Evolutionary conservation across 2,329 filamentous ascomycete species (phyloP).

Genomic region (Aspergillus jensenii): DNA sequence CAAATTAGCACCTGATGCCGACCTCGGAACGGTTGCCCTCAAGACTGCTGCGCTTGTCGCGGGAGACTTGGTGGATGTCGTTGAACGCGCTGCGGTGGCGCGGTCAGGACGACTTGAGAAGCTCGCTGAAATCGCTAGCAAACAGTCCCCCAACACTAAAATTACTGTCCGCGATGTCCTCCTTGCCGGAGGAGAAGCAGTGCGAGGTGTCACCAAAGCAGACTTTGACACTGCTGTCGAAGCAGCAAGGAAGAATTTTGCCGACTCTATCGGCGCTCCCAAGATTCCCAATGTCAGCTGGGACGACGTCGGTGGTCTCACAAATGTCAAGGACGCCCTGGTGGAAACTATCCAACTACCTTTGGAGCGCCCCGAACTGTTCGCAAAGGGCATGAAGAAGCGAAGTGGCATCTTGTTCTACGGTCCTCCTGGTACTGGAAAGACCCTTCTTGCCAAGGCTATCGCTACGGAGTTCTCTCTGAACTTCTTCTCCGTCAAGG

Average conservation of each 20-base stretch:
- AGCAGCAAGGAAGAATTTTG: slow-evolving; percentile 94
- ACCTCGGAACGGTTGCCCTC: slow-evolving; percentile 79
- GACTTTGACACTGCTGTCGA: slow-evolving; percentile 95
- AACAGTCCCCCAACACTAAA: slow-evolving; percentile 23
- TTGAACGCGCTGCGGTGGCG: slow-evolving; percentile 82
- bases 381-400: slow-evolving; percentile 98
- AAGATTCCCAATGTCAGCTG: slow-evolving; percentile 97
- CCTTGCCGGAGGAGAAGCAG: slow-evolving; percentile 77
- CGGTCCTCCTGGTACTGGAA: slow-evolving; percentile 98
- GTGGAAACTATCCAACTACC: slow-evolving; percentile 95
- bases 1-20: slow-evolving; percentile 77
- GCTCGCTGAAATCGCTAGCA: slow-evolving; percentile 54
- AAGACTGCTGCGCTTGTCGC: slow-evolving; percentile 96
- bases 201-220: slow-evolving; percentile 72
- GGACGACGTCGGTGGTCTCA: slow-evolving; percentile 91
- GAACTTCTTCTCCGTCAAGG: slow-evolving; percentile 99
- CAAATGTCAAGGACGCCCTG: slow-evolving; percentile 94
- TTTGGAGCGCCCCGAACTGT: slow-evolving; percentile 85
- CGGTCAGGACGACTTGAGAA: slow-evolving; percentile 72
- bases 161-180: slow-evolving; percentile 80
- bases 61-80: slow-evolving; percentile 89
- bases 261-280: slow-evolving; percentile 92
- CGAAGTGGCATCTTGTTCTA: slow-evolving; percentile 98
- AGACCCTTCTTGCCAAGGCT: slow-evolving; percentile 97
- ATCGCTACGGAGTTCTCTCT: slow-evolving; percentile 98